A percentile compares a stretch with the other conserved stretches of the same genome.
phyloP scores from a whole-genome alignment of 2,329 filamentous ascomycete genomes.

The Epichloe typhina region DNA sequence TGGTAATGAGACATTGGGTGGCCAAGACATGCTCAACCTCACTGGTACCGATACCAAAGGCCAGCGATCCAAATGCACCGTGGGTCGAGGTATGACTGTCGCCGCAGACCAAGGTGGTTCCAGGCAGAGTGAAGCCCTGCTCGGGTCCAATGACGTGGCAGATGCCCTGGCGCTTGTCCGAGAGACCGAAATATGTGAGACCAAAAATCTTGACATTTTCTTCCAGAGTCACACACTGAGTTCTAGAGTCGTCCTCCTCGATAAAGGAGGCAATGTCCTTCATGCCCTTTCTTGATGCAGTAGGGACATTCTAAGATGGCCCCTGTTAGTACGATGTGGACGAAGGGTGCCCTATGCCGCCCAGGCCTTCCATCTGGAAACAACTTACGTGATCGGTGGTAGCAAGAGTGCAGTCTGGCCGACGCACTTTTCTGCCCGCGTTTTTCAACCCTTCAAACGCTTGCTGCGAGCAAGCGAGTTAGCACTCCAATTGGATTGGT shows the following conservation, averaged over 20 bases:
- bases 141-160: slow-evolving; percentile 97
- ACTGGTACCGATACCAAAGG: slow-evolving; percentile 94
- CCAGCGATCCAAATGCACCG: slow-evolving; percentile 87
- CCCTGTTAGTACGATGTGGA: slow-evolving; percentile 5
- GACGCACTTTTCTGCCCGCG: slow-evolving; percentile 72
- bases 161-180: slow-evolving; percentile 93
- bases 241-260: slow-evolving; percentile 82
- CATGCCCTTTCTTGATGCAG: slow-evolving; percentile 76
- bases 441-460: slow-evolving; percentile 93
- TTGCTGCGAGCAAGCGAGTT: slow-evolving; percentile 43
- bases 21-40: slow-evolving; percentile 98
- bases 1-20: slow-evolving; percentile 88
- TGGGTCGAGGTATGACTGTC: slow-evolving; percentile 98
- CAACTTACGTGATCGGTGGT: slow-evolving; percentile 85
- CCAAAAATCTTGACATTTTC: slow-evolving; percentile 95
- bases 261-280: slow-evolving; percentile 92
- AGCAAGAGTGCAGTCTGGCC: slow-evolving; percentile 91
- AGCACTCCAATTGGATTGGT: not conserved
- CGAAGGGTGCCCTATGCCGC: no score
- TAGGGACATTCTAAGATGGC: slow-evolving; percentile 69
- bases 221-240: slow-evolving; percentile 91
- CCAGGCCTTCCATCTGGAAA: not conserved
- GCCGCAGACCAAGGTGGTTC: slow-evolving; percentile 92
- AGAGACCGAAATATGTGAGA: slow-evolving; percentile 92
- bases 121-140: slow-evolving; percentile 95